Evolutionary conservation across 2,329 filamentous ascomycete genomes (phyloP).

Genomic region (Fusarium tricinctum): DNA sequence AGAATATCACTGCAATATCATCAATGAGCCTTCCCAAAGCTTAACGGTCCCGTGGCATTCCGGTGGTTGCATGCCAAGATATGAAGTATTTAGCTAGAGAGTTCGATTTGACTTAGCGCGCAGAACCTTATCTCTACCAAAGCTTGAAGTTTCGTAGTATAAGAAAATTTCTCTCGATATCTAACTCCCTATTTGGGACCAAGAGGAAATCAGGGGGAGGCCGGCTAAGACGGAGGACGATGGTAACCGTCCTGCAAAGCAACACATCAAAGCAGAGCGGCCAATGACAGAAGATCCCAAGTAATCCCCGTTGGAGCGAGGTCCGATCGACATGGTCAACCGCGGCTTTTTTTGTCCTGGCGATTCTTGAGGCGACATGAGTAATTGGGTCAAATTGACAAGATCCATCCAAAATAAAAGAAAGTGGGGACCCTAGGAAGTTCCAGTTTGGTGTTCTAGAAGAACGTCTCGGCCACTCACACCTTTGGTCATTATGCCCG

Average conservation of each 20-base stretch:
- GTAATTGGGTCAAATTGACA: constrained; percentile 18
- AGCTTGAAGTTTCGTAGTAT: not conserved
- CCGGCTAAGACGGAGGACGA: constrained; percentile 43
- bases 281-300: constrained; percentile 41
- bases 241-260: constrained; percentile 21
- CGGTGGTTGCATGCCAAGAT: not conserved
- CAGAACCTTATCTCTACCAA: constrained; percentile 22
- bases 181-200: constrained; percentile 27
- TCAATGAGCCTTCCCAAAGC: not conserved
- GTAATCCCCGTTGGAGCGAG: constrained; percentile 39
- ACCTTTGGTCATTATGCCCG: constrained; percentile 10
- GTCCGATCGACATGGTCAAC: constrained; percentile 33
- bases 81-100: not conserved
- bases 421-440: constrained; percentile 33
- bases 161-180: constrained; percentile 31
- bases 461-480: constrained; percentile 19
- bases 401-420: constrained; percentile 17
- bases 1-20: not conserved
- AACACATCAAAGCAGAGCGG: not conserved
- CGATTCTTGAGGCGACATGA: constrained; percentile 26
- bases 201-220: constrained; percentile 30
- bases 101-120: constrained; percentile 3
- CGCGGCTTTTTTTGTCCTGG: constrained; percentile 31
- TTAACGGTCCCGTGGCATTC: not conserved
- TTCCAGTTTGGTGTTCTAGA: constrained; percentile 46